Evolutionary conservation across 805 yeast species (phyloP).

Genomic region (Saturnispora saitoi): DNA sequence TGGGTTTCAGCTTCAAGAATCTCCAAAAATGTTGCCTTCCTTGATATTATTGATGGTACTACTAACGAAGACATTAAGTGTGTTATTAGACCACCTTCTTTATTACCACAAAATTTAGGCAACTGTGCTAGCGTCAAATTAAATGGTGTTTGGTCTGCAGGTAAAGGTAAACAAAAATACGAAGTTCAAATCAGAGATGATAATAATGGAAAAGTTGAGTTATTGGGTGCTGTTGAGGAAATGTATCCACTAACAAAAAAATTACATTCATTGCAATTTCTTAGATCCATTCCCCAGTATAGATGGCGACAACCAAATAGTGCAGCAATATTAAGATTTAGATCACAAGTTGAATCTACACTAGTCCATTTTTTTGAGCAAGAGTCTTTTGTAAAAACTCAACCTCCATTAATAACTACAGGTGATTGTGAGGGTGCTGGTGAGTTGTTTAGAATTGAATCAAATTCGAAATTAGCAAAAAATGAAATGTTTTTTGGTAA

Average conservation of each 20-base stretch:
- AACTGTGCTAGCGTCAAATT: slow-evolving; percentile 32
- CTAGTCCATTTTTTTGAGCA: slow-evolving; percentile 46
- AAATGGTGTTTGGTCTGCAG: slow-evolving; percentile 30
- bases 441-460: slow-evolving; percentile 60
- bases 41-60: slow-evolving; percentile 78
- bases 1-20: slow-evolving; percentile 66
- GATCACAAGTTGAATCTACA: slow-evolving; percentile 56
- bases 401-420: slow-evolving; percentile 80
- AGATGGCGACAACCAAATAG: slow-evolving; percentile 67
- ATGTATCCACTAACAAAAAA: slow-evolving; percentile 82
- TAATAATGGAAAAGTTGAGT: slow-evolving; percentile 25
- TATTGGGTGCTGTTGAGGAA: slow-evolving; percentile 55
- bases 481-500: slow-evolving; percentile 49
- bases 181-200: slow-evolving; percentile 40
- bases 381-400: slow-evolving; percentile 56
- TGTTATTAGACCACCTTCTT: slow-evolving; percentile 36
- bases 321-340: slow-evolving; percentile 58
- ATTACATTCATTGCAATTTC: slow-evolving; percentile 50
- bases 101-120: slow-evolving; percentile 24
- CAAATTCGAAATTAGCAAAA: slow-evolving; percentile 21
- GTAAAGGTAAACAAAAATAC: slow-evolving; percentile 43
- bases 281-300: slow-evolving; percentile 67
- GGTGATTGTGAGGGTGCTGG: slow-evolving; percentile 98
- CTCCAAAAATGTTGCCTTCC: slow-evolving; percentile 69
- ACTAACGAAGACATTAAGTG: slow-evolving; percentile 45